Evolutionary conservation across 441 rosid genomes (phyloP).

Genomic region (Jatropha podagrica): DNA sequence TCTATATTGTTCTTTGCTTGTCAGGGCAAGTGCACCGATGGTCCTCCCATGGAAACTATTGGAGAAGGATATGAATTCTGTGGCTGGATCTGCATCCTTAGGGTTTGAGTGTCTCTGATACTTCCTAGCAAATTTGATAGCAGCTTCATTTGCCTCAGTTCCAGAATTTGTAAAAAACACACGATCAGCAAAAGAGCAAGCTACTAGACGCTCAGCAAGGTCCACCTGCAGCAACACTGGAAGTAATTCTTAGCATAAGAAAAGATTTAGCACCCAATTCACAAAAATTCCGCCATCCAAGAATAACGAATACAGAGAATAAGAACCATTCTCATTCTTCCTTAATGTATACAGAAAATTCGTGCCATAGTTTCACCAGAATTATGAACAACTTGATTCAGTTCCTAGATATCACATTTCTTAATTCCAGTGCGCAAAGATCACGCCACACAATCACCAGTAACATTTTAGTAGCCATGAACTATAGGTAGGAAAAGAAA

Average conservation of each 20-base stretch:
- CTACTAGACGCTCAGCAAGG: slow-evolving; percentile 76
- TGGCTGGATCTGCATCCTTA: slow-evolving; percentile 39
- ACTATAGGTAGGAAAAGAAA: neutral
- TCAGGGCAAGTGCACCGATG: slow-evolving; percentile 52
- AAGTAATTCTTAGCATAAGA: neutral
- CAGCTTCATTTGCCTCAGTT: slow-evolving; percentile 95
- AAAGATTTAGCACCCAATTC: neutral
- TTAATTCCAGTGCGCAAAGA: neutral
- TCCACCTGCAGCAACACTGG: slow-evolving; percentile 46
- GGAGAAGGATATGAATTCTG: slow-evolving; percentile 65
- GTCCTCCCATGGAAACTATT: slow-evolving; percentile 94
- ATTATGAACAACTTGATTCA: neutral
- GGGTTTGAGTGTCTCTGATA: slow-evolving; percentile 68
- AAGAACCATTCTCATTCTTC: neutral
- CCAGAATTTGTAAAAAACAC: slow-evolving; percentile 88
- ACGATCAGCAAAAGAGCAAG: slow-evolving; percentile 71
- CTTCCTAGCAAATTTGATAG: slow-evolving; percentile 87
- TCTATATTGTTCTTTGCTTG: slow-evolving; percentile 85
- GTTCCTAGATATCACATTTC: neutral
- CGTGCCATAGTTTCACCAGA: neutral
- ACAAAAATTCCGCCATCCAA: neutral
- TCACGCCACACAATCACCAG: neutral
- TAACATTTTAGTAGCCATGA: neutral
- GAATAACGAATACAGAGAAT: neutral
- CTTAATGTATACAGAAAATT: neutral